Evolutionary conservation across 345 rosid species (phyloP).

Genomic region (Gynandropsis gynandra): DNA sequence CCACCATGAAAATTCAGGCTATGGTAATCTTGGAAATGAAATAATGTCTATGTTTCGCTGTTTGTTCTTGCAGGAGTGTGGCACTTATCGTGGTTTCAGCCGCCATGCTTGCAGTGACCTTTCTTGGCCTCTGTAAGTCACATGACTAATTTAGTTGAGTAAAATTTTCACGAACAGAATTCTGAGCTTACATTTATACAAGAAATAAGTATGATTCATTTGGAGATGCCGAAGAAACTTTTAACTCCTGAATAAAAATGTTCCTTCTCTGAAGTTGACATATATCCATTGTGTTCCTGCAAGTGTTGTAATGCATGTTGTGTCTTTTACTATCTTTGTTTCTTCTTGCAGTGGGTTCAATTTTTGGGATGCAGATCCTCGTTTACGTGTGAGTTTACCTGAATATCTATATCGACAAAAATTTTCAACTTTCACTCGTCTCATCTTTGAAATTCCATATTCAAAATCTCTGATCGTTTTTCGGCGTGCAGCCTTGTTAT

Average conservation of each 20-base stretch:
- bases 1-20: constrained; percentile 15
- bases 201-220: too few species aligned
- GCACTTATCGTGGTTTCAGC: constrained; percentile 61
- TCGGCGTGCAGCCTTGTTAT: constrained; percentile 60
- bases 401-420: background rate
- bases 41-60: background rate
- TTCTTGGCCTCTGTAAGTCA: constrained; percentile 76
- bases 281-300: too few species aligned
- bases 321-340: constrained; percentile 8
- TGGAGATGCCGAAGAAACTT: too few species aligned
- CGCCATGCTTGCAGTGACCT: constrained; percentile 66
- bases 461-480: background rate
- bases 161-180: too few species aligned
- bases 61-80: constrained; percentile 46
- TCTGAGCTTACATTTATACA: background rate
- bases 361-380: constrained; percentile 67
- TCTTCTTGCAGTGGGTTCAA: constrained; percentile 53
- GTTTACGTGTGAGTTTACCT: constrained; percentile 70
- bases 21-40: background rate
- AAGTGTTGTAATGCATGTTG: background rate
- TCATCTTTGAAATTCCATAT: constrained; percentile 3
- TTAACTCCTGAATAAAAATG: too few species aligned
- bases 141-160: background rate
- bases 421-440: background rate
- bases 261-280: too few species aligned